These are phyloP conservation scores for Pisolithus albus DNA, from an alignment of 768 basidiomycete species.

Conservation along the genomic window DNA sequence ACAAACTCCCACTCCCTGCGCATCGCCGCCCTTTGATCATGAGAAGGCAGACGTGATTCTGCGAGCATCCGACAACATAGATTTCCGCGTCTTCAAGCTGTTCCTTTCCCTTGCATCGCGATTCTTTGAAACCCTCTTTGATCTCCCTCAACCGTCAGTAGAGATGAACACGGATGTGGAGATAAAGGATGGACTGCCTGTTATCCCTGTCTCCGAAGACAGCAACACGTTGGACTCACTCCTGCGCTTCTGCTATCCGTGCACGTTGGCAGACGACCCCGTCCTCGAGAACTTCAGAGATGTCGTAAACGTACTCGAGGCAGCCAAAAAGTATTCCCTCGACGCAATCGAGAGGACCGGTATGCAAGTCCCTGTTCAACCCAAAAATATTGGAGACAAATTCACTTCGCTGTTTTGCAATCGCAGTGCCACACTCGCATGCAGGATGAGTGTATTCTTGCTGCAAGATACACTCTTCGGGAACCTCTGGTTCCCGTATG, in stretches of 20 bases:
- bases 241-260: background rate
- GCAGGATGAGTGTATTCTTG: constrained; percentile 18
- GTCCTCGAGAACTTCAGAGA: constrained; percentile 8
- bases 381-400: constrained; percentile 13
- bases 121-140: constrained; percentile 28
- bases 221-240: too few species aligned
- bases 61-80: constrained; percentile 21
- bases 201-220: constrained; percentile 5
- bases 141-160: constrained; percentile 18
- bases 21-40: constrained; percentile 13
- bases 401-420: constrained; percentile 26
- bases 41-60: constrained; percentile 18
- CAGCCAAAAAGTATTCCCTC: constrained; percentile 13
- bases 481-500: constrained; percentile 18
- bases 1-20: too few species aligned
- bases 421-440: constrained; percentile 22
- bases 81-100: constrained; percentile 27
- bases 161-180: constrained; percentile 3
- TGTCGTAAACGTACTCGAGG: constrained; percentile 7
- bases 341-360: constrained; percentile 11
- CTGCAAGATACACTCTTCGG: constrained; percentile 23
- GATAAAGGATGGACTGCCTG: constrained; percentile 12
- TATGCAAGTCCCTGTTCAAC: constrained; percentile 14
- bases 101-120: constrained; percentile 30
- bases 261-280: constrained; percentile 15